phyloP scores from a whole-genome alignment of 164 flowering plant species.

The Sextonia rubra region DNA sequence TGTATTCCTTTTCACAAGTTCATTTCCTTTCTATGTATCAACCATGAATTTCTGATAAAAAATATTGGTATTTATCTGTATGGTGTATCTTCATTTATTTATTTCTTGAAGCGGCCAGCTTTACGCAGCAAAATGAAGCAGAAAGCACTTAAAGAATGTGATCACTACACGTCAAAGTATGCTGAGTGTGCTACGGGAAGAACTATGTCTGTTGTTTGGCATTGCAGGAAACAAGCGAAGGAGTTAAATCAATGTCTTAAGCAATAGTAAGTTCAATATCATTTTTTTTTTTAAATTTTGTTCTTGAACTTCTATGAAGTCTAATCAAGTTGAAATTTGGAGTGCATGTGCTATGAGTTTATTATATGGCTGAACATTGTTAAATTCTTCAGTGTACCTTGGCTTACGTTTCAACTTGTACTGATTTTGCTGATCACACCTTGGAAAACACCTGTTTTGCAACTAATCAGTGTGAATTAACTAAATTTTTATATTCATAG shows the following conservation, averaged over 20 bases:
- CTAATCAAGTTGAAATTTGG: neutral
- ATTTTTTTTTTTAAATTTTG: neutral
- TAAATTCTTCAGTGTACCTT: neutral
- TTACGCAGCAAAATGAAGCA: conserved; percentile 93
- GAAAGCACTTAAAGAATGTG: conserved; percentile 87
- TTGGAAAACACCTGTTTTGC: neutral
- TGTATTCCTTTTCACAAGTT: neutral
- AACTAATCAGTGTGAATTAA: neutral
- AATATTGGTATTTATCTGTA: neutral
- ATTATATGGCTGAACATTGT: too few species aligned
- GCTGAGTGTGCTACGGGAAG: conserved; percentile 83
- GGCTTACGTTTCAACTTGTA: neutral
- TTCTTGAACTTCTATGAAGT: neutral
- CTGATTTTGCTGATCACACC: neutral
- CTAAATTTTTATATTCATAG: neutral
- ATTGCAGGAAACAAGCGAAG: conserved; percentile 74
- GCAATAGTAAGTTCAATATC: conserved; percentile 59
- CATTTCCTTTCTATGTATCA: neutral
- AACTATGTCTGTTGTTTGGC: conserved; percentile 75
- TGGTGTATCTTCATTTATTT: neutral
- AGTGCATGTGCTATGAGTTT: neutral
- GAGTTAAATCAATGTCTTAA: conserved; percentile 80
- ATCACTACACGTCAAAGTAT: conserved; percentile 51
- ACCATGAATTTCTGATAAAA: neutral
- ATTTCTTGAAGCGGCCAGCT: conserved; percentile 42